Percentiles rank a stretch among this genome's conserved stretches.
Conservation (phyloP, 2,329 filamentous ascomycete species). For the Colletotrichum musae region DNA sequence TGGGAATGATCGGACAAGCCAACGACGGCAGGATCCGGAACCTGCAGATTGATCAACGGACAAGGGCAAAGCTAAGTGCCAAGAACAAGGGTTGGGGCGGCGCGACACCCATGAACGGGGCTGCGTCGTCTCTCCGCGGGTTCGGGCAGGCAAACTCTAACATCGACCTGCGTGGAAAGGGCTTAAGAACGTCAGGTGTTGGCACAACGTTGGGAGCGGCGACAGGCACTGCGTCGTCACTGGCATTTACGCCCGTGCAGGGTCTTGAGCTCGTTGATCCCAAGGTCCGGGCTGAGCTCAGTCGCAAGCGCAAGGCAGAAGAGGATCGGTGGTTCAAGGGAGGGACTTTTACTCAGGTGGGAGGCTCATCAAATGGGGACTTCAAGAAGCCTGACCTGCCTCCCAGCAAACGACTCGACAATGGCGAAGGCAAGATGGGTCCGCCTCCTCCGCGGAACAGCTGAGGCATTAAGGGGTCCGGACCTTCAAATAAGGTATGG, state of each 20-base stretch:
- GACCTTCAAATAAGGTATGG: not conserved
- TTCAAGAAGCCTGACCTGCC: conserved; percentile 90
- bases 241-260: conserved; percentile 95
- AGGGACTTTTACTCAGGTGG: conserved; percentile 94
- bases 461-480: conserved; percentile 13
- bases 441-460: conserved; percentile 47
- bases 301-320: conserved; percentile 91
- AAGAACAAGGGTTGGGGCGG: conserved; percentile 97
- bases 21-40: conserved; percentile 92
- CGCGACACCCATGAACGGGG: conserved; percentile 74
- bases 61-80: conserved; percentile 91
- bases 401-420: conserved; percentile 80
- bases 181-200: conserved; percentile 85
- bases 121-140: conserved; percentile 85
- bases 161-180: conserved; percentile 82
- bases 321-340: conserved; percentile 98
- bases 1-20: conserved; percentile 94
- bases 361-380: conserved; percentile 69
- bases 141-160: conserved; percentile 78
- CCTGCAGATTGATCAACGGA: conserved; percentile 92
- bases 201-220: conserved; percentile 73
- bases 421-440: conserved; percentile 69
- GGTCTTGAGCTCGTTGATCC: conserved; percentile 96
- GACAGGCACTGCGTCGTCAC: conserved; percentile 82
- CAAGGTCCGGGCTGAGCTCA: conserved; percentile 89